phyloP scores from a whole-genome alignment of 768 basidiomycete genomes.

The Tulasnella sp. region DNA sequence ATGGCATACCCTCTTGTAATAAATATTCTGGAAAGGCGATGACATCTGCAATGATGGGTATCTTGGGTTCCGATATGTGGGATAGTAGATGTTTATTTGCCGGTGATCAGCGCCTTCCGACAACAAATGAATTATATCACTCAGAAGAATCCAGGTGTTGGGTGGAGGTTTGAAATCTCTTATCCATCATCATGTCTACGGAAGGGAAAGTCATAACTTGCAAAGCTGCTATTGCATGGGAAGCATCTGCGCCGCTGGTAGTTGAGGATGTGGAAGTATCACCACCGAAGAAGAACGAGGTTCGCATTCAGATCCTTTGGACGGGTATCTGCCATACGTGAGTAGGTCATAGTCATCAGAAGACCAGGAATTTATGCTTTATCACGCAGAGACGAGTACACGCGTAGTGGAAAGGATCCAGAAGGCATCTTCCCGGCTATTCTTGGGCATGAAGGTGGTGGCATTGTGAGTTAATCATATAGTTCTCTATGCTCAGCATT shows the following conservation, averaged over 20 bases:
- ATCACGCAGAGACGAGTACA: conserved; percentile 62
- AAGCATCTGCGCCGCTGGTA: conserved; percentile 68
- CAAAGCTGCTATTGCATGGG: conserved; percentile 96
- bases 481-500: neutral
- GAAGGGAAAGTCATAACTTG: conserved; percentile 44
- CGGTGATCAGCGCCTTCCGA: too few relatives aligned
- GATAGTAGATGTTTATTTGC: too few relatives aligned
- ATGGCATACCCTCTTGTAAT: conserved; percentile 18
- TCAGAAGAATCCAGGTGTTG: neutral
- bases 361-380: neutral
- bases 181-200: conserved; percentile 27
- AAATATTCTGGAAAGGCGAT: conserved; percentile 45
- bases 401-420: conserved; percentile 87
- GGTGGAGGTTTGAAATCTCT: conserved; percentile 13
- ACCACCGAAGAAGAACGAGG: conserved; percentile 81
- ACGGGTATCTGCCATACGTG: conserved; percentile 93
- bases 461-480: conserved; percentile 44
- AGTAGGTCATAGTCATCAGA: conserved; percentile 13
- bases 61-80: too few relatives aligned
- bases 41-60: too few relatives aligned
- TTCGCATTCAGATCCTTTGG: conserved; percentile 82
- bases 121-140: too few relatives aligned
- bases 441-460: conserved; percentile 90
- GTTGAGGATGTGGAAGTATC: conserved; percentile 90
- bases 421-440: conserved; percentile 92